Evolutionary conservation across 768 basidiomycete genomes (phyloP), one percentile per base, ranked within the genome.

Genomic region (Collybia sordida): DNA sequence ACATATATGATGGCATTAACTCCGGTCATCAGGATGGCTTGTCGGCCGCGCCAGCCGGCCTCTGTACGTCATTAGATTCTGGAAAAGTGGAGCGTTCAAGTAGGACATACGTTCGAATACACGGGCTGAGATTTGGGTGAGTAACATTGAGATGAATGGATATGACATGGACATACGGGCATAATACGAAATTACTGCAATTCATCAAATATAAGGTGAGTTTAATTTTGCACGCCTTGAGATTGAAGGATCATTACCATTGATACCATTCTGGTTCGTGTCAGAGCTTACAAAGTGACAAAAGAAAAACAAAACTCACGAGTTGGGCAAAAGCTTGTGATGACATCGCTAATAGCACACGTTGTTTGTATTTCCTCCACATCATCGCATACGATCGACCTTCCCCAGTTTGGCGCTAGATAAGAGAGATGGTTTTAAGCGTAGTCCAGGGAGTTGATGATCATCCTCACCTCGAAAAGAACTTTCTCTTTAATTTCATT

Each of bases 1-100:
- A 91, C 61, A 56, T 93, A 93, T 52, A 93, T 86, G 47, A 90
- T 73, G 6, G 88, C 83, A 60, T 97, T 98, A 62, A 97, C 89
- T 1, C 94, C 95, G 11, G 94, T 92, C 95, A 98, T 98, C 21
- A 98, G 75, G 53, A 98, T 82, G 11, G 95, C 95, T 60, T 95
- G 84, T 35, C 95, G 80, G 12, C 95, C 95, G 46, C 94, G 78
- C 93, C 94, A 98, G 49, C 95, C 95, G 46, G 95, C 95, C 77
- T 87, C 92, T 94, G 64, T 25, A 36, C 52, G 49, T 42, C 34
- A 50, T 27, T 42, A 61, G 49, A 62, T 45, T 28, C 21, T 1
- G 38, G 23, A 19, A 19, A 19, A 44, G 36, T 49, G n/a, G 15
- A 44, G 2, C 31, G 9, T 31, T 11, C n/a, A 25, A 17, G 12